Evolutionary conservation across 176 grass and related monocot genomes (phyloP).

Genomic region (Chrysopogon serrulatus): DNA sequence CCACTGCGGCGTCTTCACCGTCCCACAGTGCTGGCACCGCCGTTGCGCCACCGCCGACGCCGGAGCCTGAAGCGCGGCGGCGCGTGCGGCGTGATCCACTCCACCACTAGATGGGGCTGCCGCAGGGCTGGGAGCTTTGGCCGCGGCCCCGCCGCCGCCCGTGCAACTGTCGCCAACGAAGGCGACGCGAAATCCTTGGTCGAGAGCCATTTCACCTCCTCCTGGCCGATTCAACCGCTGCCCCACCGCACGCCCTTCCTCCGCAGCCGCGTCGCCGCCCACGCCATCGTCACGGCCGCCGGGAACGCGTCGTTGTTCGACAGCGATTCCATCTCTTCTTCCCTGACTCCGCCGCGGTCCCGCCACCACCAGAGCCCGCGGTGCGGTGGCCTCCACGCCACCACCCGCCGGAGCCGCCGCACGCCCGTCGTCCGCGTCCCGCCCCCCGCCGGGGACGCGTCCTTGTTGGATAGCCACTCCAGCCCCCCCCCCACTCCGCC

Average conservation of each 20-base stretch:
- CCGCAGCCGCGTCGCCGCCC: conserved; percentile 12
- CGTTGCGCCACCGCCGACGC: neutral
- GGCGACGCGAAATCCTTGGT: neutral
- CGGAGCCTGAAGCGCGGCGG: neutral
- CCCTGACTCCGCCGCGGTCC: neutral
- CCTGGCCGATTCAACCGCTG: conserved; percentile 11
- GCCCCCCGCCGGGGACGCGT: neutral
- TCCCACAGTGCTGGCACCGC: conserved; percentile 50
- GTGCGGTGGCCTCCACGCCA: neutral
- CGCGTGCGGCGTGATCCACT: neutral
- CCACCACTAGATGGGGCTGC: neutral
- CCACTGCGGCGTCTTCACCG: conserved; percentile 55
- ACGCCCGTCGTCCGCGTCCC: neutral
- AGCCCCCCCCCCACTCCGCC: no score
- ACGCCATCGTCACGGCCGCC: no score
- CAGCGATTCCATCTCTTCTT: neutral
- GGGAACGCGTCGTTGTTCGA: neutral
- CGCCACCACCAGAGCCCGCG: neutral
- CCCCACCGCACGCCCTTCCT: conserved; percentile 10
- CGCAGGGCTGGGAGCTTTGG: neutral
- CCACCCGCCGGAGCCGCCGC: neutral
- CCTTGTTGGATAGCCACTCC: neutral
- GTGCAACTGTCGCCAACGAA: no score
- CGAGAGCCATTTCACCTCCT: neutral
- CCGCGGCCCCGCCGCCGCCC: neutral